Evolutionary conservation across 257 asterid species (phyloP).

Genomic region (Nyctanthes arbortristis): DNA sequence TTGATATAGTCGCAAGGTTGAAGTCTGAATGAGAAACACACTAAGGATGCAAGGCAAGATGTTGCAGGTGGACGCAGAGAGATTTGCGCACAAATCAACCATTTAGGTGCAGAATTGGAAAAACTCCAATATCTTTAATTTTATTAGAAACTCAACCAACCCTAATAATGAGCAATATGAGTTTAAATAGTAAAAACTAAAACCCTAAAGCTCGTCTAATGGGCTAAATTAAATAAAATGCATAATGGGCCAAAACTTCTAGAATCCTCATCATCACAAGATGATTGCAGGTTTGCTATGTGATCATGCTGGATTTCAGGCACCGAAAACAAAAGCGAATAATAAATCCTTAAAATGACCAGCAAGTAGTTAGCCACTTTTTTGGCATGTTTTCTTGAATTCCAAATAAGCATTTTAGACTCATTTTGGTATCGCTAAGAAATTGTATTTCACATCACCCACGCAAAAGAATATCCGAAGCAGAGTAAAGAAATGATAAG

Average conservation of each 20-base stretch:
- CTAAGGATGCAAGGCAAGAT: slow-evolving; percentile 18
- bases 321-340: background rate
- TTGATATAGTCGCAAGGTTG: slow-evolving; percentile 19
- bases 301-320: background rate
- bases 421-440: background rate
- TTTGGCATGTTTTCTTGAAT: background rate
- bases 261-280: too few species aligned
- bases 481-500: slow-evolving; percentile 12
- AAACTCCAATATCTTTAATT: too few species aligned
- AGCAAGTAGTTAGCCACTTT: background rate
- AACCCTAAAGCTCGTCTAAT: too few species aligned
- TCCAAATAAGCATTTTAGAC: background rate
- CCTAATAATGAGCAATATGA: too few species aligned
- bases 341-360: background rate
- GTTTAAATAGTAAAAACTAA: too few species aligned
- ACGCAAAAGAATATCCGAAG: background rate
- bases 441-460: background rate
- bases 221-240: too few species aligned
- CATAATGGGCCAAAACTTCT: too few species aligned
- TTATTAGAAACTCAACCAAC: too few species aligned
- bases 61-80: slow-evolving; percentile 15
- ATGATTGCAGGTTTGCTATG: background rate
- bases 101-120: too few species aligned
- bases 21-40: slow-evolving; percentile 18
- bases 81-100: slow-evolving; percentile 1